Percentiles rank a stretch among this genome's conserved stretches.
phyloP scores from a whole-genome alignment of 2,329 filamentous ascomycete species.

The Curvularia sp. region DNA sequence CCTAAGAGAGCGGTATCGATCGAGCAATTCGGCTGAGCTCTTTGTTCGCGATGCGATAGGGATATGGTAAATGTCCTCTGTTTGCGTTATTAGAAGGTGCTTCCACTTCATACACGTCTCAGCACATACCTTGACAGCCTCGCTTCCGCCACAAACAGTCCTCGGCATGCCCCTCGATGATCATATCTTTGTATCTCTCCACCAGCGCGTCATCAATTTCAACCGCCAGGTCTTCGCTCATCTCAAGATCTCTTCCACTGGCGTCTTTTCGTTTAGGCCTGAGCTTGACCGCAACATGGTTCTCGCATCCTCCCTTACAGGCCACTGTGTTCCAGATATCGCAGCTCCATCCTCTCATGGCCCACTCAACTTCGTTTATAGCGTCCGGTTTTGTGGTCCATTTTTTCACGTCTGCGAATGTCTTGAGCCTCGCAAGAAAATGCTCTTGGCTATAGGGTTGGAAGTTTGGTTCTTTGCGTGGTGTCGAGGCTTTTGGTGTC shows the following conservation, averaged over 20 bases:
- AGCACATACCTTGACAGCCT: slow-evolving; percentile 79
- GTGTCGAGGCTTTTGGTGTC: slow-evolving; percentile 33
- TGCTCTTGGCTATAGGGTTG: slow-evolving; percentile 84
- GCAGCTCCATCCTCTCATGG: slow-evolving; percentile 90
- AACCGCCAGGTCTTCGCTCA: slow-evolving; percentile 56
- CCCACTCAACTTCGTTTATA: slow-evolving; percentile 92
- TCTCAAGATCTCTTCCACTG: slow-evolving; percentile 58
- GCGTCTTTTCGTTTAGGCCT: slow-evolving; percentile 59
- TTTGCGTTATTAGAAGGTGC: slow-evolving; percentile 22
- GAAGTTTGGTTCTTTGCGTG: slow-evolving; percentile 69
- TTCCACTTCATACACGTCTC: not conserved
- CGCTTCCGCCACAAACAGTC: slow-evolving; percentile 85
- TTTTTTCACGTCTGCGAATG: slow-evolving; percentile 87
- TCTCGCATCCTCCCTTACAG: slow-evolving; percentile 81
- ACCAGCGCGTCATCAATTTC: slow-evolving; percentile 70
- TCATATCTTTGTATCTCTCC: slow-evolving; percentile 75
- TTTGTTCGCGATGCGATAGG: slow-evolving; percentile 50
- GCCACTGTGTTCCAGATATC: slow-evolving; percentile 75
- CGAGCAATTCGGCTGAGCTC: slow-evolving; percentile 49
- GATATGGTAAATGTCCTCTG: slow-evolving; percentile 70
- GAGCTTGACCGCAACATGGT: slow-evolving; percentile 82
- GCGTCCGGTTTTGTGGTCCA: slow-evolving; percentile 92
- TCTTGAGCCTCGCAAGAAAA: slow-evolving; percentile 80
- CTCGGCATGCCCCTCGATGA: slow-evolving; percentile 77
- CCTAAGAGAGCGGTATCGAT: slow-evolving; percentile 52